These are phyloP conservation scores for Sugiyamaella japonica DNA, from an alignment of 1,139 yeast species.

Conservation along the genomic window DNA sequence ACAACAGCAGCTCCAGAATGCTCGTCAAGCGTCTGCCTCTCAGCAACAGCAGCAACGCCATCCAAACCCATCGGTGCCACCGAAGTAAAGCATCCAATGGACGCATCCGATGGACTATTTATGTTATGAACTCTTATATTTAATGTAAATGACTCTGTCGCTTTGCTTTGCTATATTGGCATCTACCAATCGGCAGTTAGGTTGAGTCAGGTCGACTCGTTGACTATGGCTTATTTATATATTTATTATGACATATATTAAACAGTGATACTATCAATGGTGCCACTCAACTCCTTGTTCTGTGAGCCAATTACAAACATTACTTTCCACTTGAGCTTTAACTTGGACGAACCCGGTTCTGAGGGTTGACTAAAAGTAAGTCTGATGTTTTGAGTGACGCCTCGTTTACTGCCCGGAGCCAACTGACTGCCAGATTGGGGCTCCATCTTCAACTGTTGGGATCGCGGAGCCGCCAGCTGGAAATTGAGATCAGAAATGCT, in stretches of 20 bases:
- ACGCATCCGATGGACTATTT: constrained; percentile 17
- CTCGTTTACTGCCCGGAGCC: constrained; percentile 52
- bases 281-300: constrained; percentile 28
- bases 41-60: constrained; percentile 33
- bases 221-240: neutral
- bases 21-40: constrained; percentile 9
- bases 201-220: no score
- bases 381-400: constrained; percentile 60
- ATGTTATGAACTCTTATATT: constrained; percentile 3
- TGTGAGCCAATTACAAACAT: constrained; percentile 50
- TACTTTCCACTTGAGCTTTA: constrained; percentile 82
- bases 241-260: constrained; percentile 2
- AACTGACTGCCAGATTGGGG: constrained; percentile 67
- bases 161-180: neutral
- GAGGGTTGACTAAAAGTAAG: constrained; percentile 52
- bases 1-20: constrained; percentile 1
- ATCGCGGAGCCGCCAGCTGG: constrained; percentile 80
- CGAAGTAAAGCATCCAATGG: constrained; percentile 18
- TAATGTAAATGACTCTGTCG: neutral
- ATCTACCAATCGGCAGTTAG: neutral
- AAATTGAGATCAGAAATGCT: constrained; percentile 57
- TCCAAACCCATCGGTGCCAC: constrained; percentile 30
- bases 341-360: constrained; percentile 35
- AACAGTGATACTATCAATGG: constrained; percentile 34
- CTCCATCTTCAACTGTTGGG: constrained; percentile 60